Conservation (phyloP, 1,139 yeast species). For the Sugiyamaella japonica region DNA sequence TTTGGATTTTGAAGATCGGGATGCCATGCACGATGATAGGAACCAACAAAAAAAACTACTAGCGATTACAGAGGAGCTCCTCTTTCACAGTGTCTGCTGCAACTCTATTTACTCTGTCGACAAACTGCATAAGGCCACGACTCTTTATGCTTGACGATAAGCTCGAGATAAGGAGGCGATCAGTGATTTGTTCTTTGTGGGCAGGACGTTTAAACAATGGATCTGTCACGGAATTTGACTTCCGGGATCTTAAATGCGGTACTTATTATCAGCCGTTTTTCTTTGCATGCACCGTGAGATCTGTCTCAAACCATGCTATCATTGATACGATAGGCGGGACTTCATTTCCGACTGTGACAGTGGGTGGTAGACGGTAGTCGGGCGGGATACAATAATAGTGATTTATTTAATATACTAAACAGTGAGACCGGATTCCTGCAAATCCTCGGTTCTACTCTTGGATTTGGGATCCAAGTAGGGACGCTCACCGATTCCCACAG, state of each 20-base stretch:
- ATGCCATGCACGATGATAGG: too few relatives aligned
- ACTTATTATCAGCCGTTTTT: neutral
- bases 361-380: neutral
- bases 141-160: neutral
- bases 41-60: neutral
- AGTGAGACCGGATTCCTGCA: constrained; percentile 14
- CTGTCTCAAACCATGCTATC: too few relatives aligned
- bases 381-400: neutral
- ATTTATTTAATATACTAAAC: constrained; percentile 1
- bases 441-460: constrained; percentile 25
- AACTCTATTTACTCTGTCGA: neutral
- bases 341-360: too few relatives aligned
- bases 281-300: neutral
- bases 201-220: neutral
- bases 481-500: constrained; percentile 34
- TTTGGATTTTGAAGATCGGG: too few relatives aligned
- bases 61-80: neutral
- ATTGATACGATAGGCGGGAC: too few relatives aligned
- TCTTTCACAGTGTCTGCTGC: neutral
- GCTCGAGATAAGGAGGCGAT: neutral
- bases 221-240: neutral
- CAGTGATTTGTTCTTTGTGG: neutral
- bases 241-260: neutral
- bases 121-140: neutral
- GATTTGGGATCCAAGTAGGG: constrained; percentile 28